Percentiles rank a stretch among this genome's conserved stretches.
Evolutionary conservation across 2,329 filamentous ascomycete genomes (phyloP).

Genomic region (Scytalidium lignicola): DNA sequence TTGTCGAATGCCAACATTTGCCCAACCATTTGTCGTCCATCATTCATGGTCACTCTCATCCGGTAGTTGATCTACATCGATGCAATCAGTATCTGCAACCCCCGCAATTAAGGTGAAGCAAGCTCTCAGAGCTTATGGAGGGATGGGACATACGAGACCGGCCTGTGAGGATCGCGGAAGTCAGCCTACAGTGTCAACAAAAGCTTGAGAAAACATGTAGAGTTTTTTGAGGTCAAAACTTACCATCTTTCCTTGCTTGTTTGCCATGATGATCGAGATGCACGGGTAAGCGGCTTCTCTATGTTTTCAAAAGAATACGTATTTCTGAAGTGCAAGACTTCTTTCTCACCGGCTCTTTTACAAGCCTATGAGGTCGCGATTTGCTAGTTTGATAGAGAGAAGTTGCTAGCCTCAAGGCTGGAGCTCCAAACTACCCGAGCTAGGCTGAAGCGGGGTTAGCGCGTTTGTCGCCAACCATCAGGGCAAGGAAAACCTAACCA

Average conservation of each 20-base stretch:
- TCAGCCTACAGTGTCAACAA: slow-evolving; percentile 56
- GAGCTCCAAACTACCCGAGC: neutral
- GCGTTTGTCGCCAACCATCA: slow-evolving; percentile 1
- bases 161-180: slow-evolving; percentile 51
- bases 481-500: slow-evolving; percentile 1
- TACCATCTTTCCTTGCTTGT: slow-evolving; percentile 99
- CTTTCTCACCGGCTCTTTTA: slow-evolving; percentile 20
- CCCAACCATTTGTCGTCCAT: slow-evolving; percentile 92
- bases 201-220: slow-evolving; percentile 34
- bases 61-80: slow-evolving; percentile 93
- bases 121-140: slow-evolving; percentile 28
- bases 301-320: slow-evolving; percentile 27
- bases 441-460: neutral
- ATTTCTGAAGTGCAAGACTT: slow-evolving; percentile 27
- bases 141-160: slow-evolving; percentile 58
- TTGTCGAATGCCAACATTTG: slow-evolving; percentile 99
- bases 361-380: slow-evolving; percentile 15
- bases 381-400: slow-evolving; percentile 2
- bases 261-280: slow-evolving; percentile 57
- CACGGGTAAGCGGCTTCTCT: slow-evolving; percentile 31
- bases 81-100: neutral
- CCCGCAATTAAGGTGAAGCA: slow-evolving; percentile 18
- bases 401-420: neutral
- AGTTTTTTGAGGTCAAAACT: slow-evolving; percentile 40
- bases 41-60: slow-evolving; percentile 93